Base-by-base conservation (phyloP, 2,329 filamentous ascomycete species). In the Penicillium sp. region DNA sequence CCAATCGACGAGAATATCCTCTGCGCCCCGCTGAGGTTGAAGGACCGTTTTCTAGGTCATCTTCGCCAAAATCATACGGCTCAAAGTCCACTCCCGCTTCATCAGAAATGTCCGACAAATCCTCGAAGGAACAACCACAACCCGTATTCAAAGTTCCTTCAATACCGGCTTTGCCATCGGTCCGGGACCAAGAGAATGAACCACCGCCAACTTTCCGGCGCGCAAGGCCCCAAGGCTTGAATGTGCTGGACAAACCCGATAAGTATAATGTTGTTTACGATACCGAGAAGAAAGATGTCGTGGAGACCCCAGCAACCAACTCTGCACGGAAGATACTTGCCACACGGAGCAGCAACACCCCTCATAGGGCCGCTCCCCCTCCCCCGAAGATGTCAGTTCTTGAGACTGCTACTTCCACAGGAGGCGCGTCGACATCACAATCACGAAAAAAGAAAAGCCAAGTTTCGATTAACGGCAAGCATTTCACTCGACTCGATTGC, bases 311-410 rank as follows among this genome's bases (percentile, higher is more conserved):
- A 21, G 69, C 73, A 31, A 76, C 78, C 6, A 61, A 61, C 38
- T 78, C 77, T 5, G 75, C 76, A 18, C 69, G 78, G 31, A 76
- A 73, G 57, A 73, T 79, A 15, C 72, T 87, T 9, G 79, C 79
- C 15, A 71, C 75, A 7, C 77, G 82, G 57, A 85, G 80, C 64
- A 81, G 78, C 55, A 88, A 88, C 65, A 96, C 91, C 4, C 91
- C 91, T 12, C 88, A 85, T 65, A 81, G 91, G 62, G 82, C 88
- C 23, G 90, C 90, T 2, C 87, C 80, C 18, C 93, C 93, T 3
- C 91, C 91, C 8, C 93, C 94, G 1, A 97, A 97, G 73, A 97
- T 97, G 93, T 94, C 90, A 1, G 88, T 96, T 8, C 77, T 97
- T n/a, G 91, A 97, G 62, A 88, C 92, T 3, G 93, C 91, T 2